Evolutionary conservation across 805 yeast species (phyloP).

Genomic region (Myxozyma udenii): DNA sequence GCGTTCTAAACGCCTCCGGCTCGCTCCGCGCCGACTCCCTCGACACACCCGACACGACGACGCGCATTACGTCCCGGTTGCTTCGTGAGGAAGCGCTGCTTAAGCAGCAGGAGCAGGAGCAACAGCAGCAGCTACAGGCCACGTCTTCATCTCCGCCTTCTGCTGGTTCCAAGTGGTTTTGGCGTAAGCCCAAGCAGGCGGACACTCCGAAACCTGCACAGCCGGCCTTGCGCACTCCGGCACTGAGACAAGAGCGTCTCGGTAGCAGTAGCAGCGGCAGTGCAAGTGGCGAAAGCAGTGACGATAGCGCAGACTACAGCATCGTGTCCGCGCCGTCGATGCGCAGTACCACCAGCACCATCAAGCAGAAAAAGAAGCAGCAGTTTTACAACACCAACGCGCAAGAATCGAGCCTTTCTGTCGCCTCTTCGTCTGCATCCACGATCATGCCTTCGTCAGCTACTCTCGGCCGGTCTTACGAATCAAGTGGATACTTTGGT

Average conservation of each 20-base stretch:
- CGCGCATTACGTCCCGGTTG: neutral
- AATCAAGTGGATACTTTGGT: neutral
- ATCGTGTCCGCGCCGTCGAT: neutral
- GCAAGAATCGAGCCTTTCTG: neutral
- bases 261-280: slow-evolving; percentile 3
- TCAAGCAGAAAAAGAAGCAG: neutral
- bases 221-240: neutral
- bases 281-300: slow-evolving; percentile 7
- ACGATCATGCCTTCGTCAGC: neutral
- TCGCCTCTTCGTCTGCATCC: neutral
- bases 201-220: neutral
- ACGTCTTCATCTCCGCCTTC: neutral
- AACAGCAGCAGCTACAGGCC: neutral
- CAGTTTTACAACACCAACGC: neutral
- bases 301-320: slow-evolving; percentile 1
- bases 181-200: neutral
- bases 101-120: neutral
- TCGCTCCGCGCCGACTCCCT: slow-evolving; percentile 11
- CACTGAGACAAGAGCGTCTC: neutral
- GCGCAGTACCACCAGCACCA: slow-evolving; percentile 1
- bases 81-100: neutral
- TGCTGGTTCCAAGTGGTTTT: neutral
- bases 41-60: neutral
- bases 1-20: slow-evolving; percentile 17
- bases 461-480: neutral